These are phyloP conservation scores for Chrysanthemum makinoi DNA, from an alignment of 129 eudicot genomes.

Conservation along the genomic window DNA sequence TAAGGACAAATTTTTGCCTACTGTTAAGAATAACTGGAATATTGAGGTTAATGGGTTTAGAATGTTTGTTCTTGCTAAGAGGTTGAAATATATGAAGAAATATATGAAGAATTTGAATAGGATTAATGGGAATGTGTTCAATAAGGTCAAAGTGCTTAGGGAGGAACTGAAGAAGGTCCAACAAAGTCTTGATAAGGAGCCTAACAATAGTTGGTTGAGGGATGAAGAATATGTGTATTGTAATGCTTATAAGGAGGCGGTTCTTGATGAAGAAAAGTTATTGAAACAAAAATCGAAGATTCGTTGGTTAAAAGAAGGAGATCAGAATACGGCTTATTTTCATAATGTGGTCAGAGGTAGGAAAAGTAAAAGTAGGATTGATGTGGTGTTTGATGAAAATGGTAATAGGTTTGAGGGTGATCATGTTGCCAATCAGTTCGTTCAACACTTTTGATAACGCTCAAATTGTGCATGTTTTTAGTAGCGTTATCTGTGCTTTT, in stretches of 20 bases:
- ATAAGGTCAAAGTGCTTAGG: not conserved
- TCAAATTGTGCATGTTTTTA: no score
- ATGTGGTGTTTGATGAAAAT: not conserved
- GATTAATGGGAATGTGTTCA: not conserved
- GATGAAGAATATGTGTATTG: not conserved
- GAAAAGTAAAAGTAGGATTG: not conserved
- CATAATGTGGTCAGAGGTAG: not conserved
- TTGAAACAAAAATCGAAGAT: not conserved
- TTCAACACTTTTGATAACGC: no score
- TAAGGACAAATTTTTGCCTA: not conserved
- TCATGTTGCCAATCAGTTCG: not conserved
- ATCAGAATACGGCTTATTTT: no score
- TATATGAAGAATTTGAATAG: not conserved
- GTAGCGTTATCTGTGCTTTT: no score
- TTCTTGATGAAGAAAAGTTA: not conserved
- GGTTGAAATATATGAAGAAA: not conserved
- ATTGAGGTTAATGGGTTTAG: not conserved
- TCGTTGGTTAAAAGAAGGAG: not conserved
- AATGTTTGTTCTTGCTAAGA: not conserved
- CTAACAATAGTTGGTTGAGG: not conserved
- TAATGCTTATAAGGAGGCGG: not conserved
- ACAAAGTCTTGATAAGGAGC: not conserved
- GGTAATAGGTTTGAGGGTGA: no score
- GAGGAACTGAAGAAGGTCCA: not conserved
- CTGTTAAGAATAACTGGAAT: not conserved